phyloP scores from a whole-genome alignment of 2,329 filamentous ascomycete species.

The Venturia nashicola region DNA sequence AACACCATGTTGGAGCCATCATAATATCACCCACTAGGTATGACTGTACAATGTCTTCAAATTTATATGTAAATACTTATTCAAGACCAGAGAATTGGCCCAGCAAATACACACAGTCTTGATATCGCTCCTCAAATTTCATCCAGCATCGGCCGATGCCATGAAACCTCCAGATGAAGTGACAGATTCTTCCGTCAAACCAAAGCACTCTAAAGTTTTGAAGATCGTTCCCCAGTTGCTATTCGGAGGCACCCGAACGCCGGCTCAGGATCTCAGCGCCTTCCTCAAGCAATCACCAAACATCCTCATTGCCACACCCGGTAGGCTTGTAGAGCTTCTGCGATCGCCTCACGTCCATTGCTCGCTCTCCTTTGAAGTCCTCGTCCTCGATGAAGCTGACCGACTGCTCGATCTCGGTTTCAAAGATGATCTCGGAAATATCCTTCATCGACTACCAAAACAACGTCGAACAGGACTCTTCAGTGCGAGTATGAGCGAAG shows the following conservation, averaged over 20 bases:
- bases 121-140: slow-evolving; percentile 65
- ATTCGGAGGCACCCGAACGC: slow-evolving; percentile 68
- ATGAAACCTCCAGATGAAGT: slow-evolving; percentile 40
- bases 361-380: slow-evolving; percentile 77
- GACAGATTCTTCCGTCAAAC: slow-evolving; percentile 25
- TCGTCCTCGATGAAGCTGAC: slow-evolving; percentile 92
- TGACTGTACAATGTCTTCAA: neutral
- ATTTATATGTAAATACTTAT: slow-evolving; percentile 8
- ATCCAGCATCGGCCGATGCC: slow-evolving; percentile 61
- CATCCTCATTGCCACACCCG: slow-evolving; percentile 80
- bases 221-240: slow-evolving; percentile 75
- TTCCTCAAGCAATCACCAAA: slow-evolving; percentile 82
- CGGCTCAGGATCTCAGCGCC: slow-evolving; percentile 72
- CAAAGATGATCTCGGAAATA: slow-evolving; percentile 78
- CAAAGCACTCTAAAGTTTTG: slow-evolving; percentile 22
- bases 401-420: slow-evolving; percentile 87
- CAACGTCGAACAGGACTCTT: slow-evolving; percentile 89
- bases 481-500: slow-evolving; percentile 91
- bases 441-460: slow-evolving; percentile 75
- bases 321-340: slow-evolving; percentile 76
- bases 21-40: slow-evolving; percentile 74
- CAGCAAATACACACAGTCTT: slow-evolving; percentile 81
- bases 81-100: slow-evolving; percentile 59
- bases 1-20: slow-evolving; percentile 80
- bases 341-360: slow-evolving; percentile 80